phyloP scores from a whole-genome alignment of 305 asterid species.

The Caryopteris hybrid region DNA sequence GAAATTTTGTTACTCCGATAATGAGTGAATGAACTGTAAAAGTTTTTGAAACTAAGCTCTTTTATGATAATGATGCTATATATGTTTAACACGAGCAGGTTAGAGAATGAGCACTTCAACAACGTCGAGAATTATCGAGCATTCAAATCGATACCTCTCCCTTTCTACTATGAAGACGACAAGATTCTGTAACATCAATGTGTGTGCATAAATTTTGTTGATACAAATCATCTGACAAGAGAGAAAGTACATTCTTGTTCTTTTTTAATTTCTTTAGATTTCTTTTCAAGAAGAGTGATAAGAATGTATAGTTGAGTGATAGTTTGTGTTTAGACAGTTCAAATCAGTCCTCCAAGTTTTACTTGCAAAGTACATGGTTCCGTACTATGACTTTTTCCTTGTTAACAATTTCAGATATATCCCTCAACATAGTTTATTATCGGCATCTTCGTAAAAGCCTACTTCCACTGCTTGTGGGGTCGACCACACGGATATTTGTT shows the following conservation, averaged over 20 bases:
- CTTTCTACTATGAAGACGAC: constrained; percentile 37
- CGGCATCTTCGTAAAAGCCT: not conserved
- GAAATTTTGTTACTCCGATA: too few relatives aligned
- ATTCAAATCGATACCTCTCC: constrained; percentile 41
- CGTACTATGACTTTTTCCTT: too few relatives aligned
- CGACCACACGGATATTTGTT: not conserved
- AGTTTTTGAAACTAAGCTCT: not conserved
- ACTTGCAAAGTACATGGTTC: too few relatives aligned
- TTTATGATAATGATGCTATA: not conserved
- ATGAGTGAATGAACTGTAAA: too few relatives aligned
- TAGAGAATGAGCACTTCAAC: constrained; percentile 58
- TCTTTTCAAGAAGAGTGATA: not conserved
- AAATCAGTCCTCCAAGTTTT: too few relatives aligned
- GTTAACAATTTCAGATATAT: too few relatives aligned
- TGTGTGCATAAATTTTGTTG: not conserved
- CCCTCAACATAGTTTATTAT: too few relatives aligned
- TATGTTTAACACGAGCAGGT: constrained; percentile 20
- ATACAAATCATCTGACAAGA: not conserved
- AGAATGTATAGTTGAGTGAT: too few relatives aligned
- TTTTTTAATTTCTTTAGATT: not conserved
- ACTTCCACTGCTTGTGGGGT: not conserved
- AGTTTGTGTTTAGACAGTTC: too few relatives aligned
- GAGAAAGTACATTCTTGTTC: not conserved
- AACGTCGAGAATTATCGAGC: constrained; percentile 49
- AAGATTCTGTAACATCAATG: constrained; percentile 7